Evolutionary conservation across 192 early-diverging fungal genomes (phyloP), one percentile per base, ranked within the genome.

Genomic region (Mortierella alpina): DNA sequence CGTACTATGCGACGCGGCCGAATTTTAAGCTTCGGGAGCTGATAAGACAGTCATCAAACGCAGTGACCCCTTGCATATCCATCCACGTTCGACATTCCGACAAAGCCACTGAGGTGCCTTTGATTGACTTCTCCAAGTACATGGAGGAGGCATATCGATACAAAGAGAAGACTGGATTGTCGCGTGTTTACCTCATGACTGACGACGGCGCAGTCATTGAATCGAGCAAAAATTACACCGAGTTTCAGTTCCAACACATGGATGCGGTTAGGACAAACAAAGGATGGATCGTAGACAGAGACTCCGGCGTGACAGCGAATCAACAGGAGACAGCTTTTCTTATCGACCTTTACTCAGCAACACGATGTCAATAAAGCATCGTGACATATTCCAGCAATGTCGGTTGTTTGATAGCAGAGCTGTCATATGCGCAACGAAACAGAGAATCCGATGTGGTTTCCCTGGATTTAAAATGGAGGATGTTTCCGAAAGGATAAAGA

Each of bases 71-170:
- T 48, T 74, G 72, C 50, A 74, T 74, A 14, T 66, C 72, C 13
- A 55, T 74, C 51, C 72, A 74, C 39, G 65, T 74, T 9, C 63
- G 65, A 59, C 72, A 74, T 47, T 61, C 64, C 12, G 72, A 74
- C 59, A 74, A 74, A 22, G 5, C 4, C 6, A n/a, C 49, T 4
- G 72, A 74, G 22, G 39, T 65, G 0, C 0, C 4, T 6, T 47
- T 67, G 39, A 42, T 74, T 22, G 58, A 52, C 0, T 62, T 74
- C 42, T 52, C 63, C 12, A 23, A 61, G 42, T 74, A 66, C 51
- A 74, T 74, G 72, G 42, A 52, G 18, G 5, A 66, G 14, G 72
- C 64, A 13, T 48, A 60, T 5, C 18, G 20, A n/a, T 53, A 45
- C 17, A 42, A 31, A 46, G 50, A 2, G 41, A 59, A 48, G 51